Percentiles rank a stretch among this genome's conserved stretches.
These are phyloP conservation scores for Thermomucor indicae-seudaticae DNA, from an alignment of 371 early-diverging fungal genomes.

Conservation along the genomic window DNA sequence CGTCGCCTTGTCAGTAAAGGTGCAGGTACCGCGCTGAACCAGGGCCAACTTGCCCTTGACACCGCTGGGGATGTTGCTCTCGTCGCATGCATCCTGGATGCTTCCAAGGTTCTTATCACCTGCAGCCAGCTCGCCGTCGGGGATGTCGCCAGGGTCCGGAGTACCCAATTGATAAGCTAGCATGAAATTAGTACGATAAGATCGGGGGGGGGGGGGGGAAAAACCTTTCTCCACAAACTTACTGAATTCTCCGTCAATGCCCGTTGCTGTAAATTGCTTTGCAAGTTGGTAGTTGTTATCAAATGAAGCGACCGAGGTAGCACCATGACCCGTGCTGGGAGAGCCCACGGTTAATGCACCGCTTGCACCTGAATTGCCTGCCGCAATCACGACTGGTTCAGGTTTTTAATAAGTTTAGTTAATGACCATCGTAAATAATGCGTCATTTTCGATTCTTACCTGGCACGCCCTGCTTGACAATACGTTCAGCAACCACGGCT, in stretches of 20 bases:
- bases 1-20: constrained; percentile 45
- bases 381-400: constrained; percentile 40
- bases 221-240: no score
- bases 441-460: constrained; percentile 11
- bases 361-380: constrained; percentile 48
- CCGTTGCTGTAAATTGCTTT: constrained; percentile 12
- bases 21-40: constrained; percentile 52
- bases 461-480: constrained; percentile 25
- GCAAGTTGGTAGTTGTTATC: constrained; percentile 35
- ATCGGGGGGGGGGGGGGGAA: no score
- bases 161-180: neutral
- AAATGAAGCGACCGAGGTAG: constrained; percentile 53
- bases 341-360: constrained; percentile 40
- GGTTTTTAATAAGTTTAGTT: neutral
- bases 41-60: constrained; percentile 40
- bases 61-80: constrained; percentile 6
- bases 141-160: constrained; percentile 3
- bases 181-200: neutral
- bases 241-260: no score
- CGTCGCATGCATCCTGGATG: constrained; percentile 10
- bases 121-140: constrained; percentile 12
- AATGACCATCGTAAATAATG: neutral
- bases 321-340: constrained; percentile 46
- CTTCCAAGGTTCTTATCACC: constrained; percentile 12
- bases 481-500: constrained; percentile 36